Evolutionary conservation across 345 rosid species (phyloP), one percentile per base, ranked within the genome.

Genomic region (rapeseed (Brassica napus)): DNA sequence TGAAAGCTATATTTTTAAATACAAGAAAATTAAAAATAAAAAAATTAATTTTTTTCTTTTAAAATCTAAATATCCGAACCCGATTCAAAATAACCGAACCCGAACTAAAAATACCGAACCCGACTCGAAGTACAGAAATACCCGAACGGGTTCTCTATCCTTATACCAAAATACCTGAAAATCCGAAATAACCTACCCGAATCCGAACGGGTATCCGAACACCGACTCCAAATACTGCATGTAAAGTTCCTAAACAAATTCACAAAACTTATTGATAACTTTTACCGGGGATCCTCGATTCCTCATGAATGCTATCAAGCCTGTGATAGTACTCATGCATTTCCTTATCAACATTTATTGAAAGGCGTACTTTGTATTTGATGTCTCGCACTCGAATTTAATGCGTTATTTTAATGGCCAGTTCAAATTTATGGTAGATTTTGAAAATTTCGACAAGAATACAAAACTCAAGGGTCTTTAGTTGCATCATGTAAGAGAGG

Each of bases 281-380:
- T 42, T 42, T 47, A 12, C 16, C 2, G 59, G 23, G 9, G 8
- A 15, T 54, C 57, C 21, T 54, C 59, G 16, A 2, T 5, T 54
- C 57, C 21, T 54, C 59, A 54, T 54, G 59, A 54, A 54, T 54
- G 59, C 59, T 12, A 54, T 49, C 30, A 21, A 57, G 28, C 28
- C 28, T 57, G 28, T 52, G 57, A 52, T 52, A 54, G 59, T 54
- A 54, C 57, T 68, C 26, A 21, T 54, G 24, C 28, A 57, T 18
- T 58, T 58, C 6, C 42, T 59, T 28, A 28, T 28, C 71, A 49
- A 49, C 55, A 70, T 71, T 70, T 70, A 77, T 35, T 63, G 71
- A 34, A 52, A 65, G 62, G 54, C 28, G 75, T 69, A 77, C 64
- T 68, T 49, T n/a, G 55, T 49, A 34, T 77, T 42, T 77, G 81